Percentiles rank a stretch among this genome's conserved stretches.
Evolutionary conservation across 345 rosid genomes (phyloP).

Genomic region (Kandelia obovata): DNA sequence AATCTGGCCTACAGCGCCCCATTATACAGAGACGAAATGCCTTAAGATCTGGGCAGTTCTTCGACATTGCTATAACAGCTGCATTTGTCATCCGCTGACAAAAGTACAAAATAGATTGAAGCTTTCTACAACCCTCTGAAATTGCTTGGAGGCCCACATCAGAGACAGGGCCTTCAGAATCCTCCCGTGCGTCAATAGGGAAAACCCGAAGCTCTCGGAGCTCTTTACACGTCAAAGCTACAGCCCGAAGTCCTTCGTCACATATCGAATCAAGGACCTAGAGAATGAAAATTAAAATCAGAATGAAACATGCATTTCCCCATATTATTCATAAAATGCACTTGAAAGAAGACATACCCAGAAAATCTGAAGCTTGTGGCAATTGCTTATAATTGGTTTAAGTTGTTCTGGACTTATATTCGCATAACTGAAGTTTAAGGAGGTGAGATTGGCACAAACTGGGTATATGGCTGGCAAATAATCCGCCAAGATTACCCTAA

Average conservation of each 20-base stretch:
- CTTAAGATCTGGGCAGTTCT: constrained; percentile 74
- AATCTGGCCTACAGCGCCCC: constrained; percentile 74
- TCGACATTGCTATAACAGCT: constrained; percentile 75
- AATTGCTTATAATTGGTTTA: constrained; percentile 61
- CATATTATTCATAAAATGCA: background rate
- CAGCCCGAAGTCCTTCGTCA: constrained; percentile 84
- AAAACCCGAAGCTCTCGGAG: constrained; percentile 84
- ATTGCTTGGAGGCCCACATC: constrained; percentile 78
- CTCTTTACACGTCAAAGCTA: constrained; percentile 69
- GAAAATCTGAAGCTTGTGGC: constrained; percentile 63
- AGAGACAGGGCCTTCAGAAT: constrained; percentile 63
- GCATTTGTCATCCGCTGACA: constrained; percentile 88
- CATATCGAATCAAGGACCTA: constrained; percentile 86
- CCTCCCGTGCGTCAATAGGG: constrained; percentile 68
- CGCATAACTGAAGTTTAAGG: constrained; percentile 85
- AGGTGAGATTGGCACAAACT: constrained; percentile 69
- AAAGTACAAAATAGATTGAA: constrained; percentile 70
- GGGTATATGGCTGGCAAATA: constrained; percentile 72
- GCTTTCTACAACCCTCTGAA: constrained; percentile 75
- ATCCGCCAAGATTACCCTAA: constrained; percentile 57
- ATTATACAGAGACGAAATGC: constrained; percentile 86
- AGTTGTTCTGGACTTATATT: constrained; percentile 62
- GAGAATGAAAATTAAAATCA: constrained; percentile 24
- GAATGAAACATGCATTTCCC: constrained; percentile 15
- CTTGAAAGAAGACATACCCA: constrained; percentile 52